These are phyloP conservation scores for Carex cristatella DNA, from an alignment of 176 grass and related monocot species.

Conservation along the genomic window DNA sequence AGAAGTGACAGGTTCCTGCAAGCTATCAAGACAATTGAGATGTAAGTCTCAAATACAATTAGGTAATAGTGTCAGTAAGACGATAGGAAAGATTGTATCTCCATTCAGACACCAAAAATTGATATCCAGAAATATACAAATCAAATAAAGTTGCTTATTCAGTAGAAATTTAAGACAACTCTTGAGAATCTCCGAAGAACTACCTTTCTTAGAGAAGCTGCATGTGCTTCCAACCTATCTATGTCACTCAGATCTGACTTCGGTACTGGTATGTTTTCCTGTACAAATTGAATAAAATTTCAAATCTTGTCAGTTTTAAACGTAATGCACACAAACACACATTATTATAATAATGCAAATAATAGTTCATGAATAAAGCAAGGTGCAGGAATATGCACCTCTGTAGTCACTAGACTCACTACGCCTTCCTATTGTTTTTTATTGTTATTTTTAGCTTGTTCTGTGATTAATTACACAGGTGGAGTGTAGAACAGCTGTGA, in stretches of 20 bases:
- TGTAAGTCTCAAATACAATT: not conserved
- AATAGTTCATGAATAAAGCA: not conserved
- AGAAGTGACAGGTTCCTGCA: not conserved
- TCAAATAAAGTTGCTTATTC: not conserved
- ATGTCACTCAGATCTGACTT: slow-evolving; percentile 52
- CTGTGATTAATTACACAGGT: not conserved
- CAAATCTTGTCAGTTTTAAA: not conserved
- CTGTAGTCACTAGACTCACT: no score
- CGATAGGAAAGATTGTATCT: not conserved
- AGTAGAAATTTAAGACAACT: not conserved
- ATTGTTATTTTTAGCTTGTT: not conserved
- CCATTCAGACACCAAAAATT: not conserved
- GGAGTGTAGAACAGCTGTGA: not conserved
- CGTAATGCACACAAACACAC: not conserved
- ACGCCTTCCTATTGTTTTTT: not conserved
- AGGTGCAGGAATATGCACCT: not conserved
- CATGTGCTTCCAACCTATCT: slow-evolving; percentile 77
- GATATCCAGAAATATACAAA: not conserved
- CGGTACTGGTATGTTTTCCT: slow-evolving; percentile 47
- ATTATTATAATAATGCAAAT: not conserved
- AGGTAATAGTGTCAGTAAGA: not conserved
- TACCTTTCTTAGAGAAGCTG: slow-evolving; percentile 85
- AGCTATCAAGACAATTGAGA: not conserved
- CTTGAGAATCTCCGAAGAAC: not conserved
- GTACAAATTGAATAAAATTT: not conserved